Percentiles rank a stretch among this genome's conserved stretches.
These are phyloP conservation scores for Termitomyces heimii DNA, from an alignment of 768 basidiomycete genomes.

Conservation along the genomic window DNA sequence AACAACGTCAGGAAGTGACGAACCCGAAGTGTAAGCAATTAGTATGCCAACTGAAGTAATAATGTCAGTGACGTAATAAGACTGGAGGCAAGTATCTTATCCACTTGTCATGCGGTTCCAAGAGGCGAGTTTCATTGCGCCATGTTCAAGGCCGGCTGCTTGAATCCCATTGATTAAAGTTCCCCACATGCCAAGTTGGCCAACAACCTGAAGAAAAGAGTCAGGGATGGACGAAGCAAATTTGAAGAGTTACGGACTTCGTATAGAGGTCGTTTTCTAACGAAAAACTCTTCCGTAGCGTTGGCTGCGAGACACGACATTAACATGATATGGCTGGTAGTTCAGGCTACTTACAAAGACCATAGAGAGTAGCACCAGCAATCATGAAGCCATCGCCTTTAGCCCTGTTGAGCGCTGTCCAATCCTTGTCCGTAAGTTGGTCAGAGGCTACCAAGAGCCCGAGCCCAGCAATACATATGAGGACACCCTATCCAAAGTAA, in stretches of 20 bases:
- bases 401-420: conserved; percentile 53
- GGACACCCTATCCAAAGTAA: conserved; percentile 45
- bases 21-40: conserved; percentile 32
- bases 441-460: conserved; percentile 80
- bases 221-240: neutral
- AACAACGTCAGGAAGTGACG: conserved; percentile 6
- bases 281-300: conserved; percentile 85
- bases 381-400: conserved; percentile 89
- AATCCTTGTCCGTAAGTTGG: conserved; percentile 72
- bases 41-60: conserved; percentile 35
- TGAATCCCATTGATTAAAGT: conserved; percentile 75
- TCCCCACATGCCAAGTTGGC: conserved; percentile 84
- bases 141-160: conserved; percentile 69
- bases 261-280: conserved; percentile 72
- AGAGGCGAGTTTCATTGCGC: conserved; percentile 52
- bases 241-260: conserved; percentile 35
- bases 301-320: conserved; percentile 47
- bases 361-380: conserved; percentile 79
- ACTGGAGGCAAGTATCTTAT: conserved; percentile 16
- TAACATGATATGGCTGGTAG: neutral
- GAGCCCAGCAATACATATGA: conserved; percentile 69
- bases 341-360: conserved; percentile 57
- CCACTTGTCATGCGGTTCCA: conserved; percentile 72
- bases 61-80: neutral
- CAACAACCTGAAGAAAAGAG: conserved; percentile 49